A percentile compares a stretch with the other conserved stretches of the same genome.
phyloP scores from a whole-genome alignment of 2,329 filamentous ascomycete genomes.

The Phaeosphaeriaceae sp. region DNA sequence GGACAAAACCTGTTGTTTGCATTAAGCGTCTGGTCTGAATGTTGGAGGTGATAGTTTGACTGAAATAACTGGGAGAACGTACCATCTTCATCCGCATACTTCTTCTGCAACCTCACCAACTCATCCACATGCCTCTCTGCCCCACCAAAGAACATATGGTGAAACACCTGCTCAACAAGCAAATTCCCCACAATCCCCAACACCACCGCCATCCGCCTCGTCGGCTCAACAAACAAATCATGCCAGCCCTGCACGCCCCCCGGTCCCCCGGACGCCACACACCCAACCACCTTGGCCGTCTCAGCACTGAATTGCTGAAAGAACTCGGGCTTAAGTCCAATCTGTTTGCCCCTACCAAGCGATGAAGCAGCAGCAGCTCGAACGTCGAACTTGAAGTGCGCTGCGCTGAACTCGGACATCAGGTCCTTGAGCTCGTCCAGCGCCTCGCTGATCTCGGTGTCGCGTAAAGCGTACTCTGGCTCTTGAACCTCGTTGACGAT shows the following conservation, averaged over 20 bases:
- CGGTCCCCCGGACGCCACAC: slow-evolving; percentile 34
- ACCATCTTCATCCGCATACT: slow-evolving; percentile 30
- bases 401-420: slow-evolving; percentile 23
- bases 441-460: slow-evolving; percentile 35
- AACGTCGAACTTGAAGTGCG: slow-evolving; percentile 13
- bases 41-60: slow-evolving; percentile 3
- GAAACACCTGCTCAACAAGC: slow-evolving; percentile 38
- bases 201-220: slow-evolving; percentile 30
- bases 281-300: slow-evolving; percentile 32
- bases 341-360: neutral
- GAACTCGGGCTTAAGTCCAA: neutral
- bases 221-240: slow-evolving; percentile 24
- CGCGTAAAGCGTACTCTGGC: slow-evolving; percentile 31
- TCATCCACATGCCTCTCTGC: slow-evolving; percentile 4
- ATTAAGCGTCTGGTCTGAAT: neutral
- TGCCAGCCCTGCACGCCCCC: slow-evolving; percentile 30
- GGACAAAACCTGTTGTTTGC: slow-evolving; percentile 24
- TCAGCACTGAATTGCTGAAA: slow-evolving; percentile 12
- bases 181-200: slow-evolving; percentile 40
- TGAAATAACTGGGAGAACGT: slow-evolving; percentile 2
- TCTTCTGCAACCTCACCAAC: slow-evolving; percentile 14
- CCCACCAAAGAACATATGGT: slow-evolving; percentile 34
- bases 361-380: neutral
- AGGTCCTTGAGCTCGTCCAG: slow-evolving; percentile 20
- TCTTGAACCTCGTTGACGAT: slow-evolving; percentile 10